Evolutionary conservation across 2,329 filamentous ascomycete species (phyloP), one percentile per base, ranked within the genome.

Genomic region (Ophiosphaerella herpotricha): DNA sequence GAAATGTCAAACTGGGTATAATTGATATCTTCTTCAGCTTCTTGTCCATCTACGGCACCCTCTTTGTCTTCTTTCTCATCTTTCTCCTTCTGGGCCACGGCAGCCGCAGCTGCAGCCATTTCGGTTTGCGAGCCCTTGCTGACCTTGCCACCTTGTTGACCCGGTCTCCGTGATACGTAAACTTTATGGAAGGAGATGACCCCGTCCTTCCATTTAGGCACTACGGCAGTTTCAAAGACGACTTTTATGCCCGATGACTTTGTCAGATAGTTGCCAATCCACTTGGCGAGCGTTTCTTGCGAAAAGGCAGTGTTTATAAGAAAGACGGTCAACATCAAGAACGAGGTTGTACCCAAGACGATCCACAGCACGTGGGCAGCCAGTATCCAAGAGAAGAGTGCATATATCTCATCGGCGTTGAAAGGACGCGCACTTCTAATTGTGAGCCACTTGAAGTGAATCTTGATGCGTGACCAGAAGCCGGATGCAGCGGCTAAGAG

Each of bases 1-100:
- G 91, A 96, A 13, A 99, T 80, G 67, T 99, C 94, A 63, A 97
- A 99, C 62, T 99, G 94, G 0, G 92, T 97, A 72, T 97, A 99
- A 68, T 99, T 99, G 14, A 90, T 91, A 68, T 97, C 93, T 66
- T 97, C 92, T 50, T 86, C 83, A 55, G 83, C 80, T 16, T 75
- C 74, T 3, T 60, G 57, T 39, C 77, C 73, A 26, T 81, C 78
- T 24, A 70, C 72, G 23, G 39, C 45, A 1, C 42, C 51, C 14
- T 55, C 60, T 18, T 54, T 43, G 21, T 37, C 41, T 29, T 75
- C 72, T 43, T 77, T 77, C 18, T 67, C 71, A 31, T 75, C 72
- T 44, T 77, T 78, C 23, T 68, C 71, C 37, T 70, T 68, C 33
- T 75, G 71, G 50, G 85, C 82, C 36, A 85, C 86, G 0, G 90